Percentiles rank a stretch among this genome's conserved stretches.
Conservation (phyloP, 2,329 filamentous ascomycete species). For the Shiraia sp. region DNA sequence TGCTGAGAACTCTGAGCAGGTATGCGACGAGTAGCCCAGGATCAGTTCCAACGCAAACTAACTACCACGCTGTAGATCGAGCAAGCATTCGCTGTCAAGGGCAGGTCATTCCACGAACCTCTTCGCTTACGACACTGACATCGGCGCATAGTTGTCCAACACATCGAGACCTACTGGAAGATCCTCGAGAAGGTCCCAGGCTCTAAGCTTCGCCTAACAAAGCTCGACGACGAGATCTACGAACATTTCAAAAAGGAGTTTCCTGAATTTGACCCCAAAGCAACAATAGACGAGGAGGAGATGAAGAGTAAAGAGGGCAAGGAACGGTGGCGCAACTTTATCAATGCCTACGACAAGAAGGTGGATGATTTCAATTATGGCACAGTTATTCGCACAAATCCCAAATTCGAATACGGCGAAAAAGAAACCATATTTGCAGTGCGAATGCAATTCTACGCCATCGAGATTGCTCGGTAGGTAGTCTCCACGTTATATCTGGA, state of each 20-base stretch:
- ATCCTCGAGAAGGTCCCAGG: constrained; percentile 91
- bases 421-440: constrained; percentile 88
- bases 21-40: constrained; percentile 45
- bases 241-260: constrained; percentile 86
- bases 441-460: constrained; percentile 82
- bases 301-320: constrained; percentile 99
- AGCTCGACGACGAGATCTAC: constrained; percentile 92
- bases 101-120: constrained; percentile 51
- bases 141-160: constrained; percentile 71
- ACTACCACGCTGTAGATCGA: constrained; percentile 70
- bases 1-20: constrained; percentile 71
- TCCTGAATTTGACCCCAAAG: constrained; percentile 85
- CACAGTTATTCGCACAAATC: constrained; percentile 80
- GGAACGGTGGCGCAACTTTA: constrained; percentile 91
- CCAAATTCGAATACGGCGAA: constrained; percentile 83
- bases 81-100: constrained; percentile 98
- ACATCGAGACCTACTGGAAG: constrained; percentile 96
- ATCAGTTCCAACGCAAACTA: constrained; percentile 7
- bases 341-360: constrained; percentile 91
- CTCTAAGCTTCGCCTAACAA: constrained; percentile 86
- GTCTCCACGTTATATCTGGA: neutral
- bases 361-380: constrained; percentile 99
- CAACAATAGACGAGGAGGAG: constrained; percentile 81
- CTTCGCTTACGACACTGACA: constrained; percentile 13
- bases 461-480: constrained; percentile 71